Base-by-base conservation (phyloP, 768 basidiomycete genomes). In the Infundibulicybe gibba region DNA sequence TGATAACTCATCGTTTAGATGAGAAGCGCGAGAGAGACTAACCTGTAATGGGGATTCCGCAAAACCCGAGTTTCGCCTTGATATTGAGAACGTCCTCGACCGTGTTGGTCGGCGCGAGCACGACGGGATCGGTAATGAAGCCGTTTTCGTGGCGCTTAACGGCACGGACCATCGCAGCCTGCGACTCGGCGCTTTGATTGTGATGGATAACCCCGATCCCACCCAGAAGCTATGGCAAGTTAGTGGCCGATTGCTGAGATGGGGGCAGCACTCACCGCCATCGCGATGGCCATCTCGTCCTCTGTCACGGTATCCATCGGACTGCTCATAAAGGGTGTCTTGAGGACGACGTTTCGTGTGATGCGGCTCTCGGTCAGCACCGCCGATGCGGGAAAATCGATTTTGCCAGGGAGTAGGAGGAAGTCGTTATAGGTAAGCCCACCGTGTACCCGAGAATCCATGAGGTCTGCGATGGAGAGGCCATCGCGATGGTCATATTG, bases 271-370 rank as follows among this genome's bases (percentile, higher is more conserved):
- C 87, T 71, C 64, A 94, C 90, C 67, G 93, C 92, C 78, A 95
- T 83, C 42, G 85, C 73, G 61, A 95, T 92, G 25, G 91, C 92
- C 90, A 94, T 95, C 49, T 90, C 83, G 45, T 79, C 82, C 68
- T 97, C 97, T 1, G 97, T 98, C 56, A 98, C 97, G 39, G 97
- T 99, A 72, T 99, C 97, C 97, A 99, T 99, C 13, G 97, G 95
- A 43, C 91, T 94, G 64, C 92, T 95, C 74, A 97, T 75, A 70
- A 99, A 95, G 0, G 95, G 97, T 0, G 94, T 94, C 71, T 93
- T 97, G 57, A 99, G 76, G 37, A 74, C 70, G 57, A 97, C 90
- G 56, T 97, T 97, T 47, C 88, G 84, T 17, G 95, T 97, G 49
- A 99, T 83, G 45, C 77, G 81, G 58, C 82, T 87, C 71, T 97